Conservation (phyloP, 768 basidiomycete species). For the Tricholoma matsutake region DNA sequence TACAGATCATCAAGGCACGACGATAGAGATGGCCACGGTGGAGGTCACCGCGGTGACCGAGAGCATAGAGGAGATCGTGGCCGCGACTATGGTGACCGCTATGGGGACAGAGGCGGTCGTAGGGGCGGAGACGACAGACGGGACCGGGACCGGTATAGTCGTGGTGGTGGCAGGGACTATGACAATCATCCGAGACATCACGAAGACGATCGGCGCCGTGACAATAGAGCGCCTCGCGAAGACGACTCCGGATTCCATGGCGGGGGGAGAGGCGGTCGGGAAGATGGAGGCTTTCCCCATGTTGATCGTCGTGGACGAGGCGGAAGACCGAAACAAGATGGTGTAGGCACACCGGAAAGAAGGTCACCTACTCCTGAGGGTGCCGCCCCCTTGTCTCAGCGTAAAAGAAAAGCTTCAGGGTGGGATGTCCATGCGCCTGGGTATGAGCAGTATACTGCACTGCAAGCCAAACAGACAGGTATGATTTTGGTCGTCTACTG, state of each 20-base stretch:
- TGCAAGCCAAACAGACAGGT: constrained; percentile 99
- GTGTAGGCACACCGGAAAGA: constrained; percentile 70
- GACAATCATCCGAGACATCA: constrained; percentile 44
- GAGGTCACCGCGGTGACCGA: constrained; percentile 47
- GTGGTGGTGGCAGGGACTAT: constrained; percentile 38
- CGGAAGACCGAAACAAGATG: constrained; percentile 49
- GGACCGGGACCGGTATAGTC: constrained; percentile 46
- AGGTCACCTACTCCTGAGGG: constrained; percentile 91
- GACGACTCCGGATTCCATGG: constrained; percentile 31
- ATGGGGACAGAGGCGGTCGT: constrained; percentile 32
- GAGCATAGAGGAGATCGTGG: constrained; percentile 46
- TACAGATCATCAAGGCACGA: constrained; percentile 68
- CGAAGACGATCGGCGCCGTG: constrained; percentile 52
- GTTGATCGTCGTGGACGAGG: constrained; percentile 38
- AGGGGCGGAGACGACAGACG: constrained; percentile 51
- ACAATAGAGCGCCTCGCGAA: constrained; percentile 39
- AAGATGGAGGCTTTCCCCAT: constrained; percentile 32
- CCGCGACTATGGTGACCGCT: constrained; percentile 32
- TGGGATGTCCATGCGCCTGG: constrained; percentile 98
- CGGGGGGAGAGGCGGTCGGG: constrained; percentile 36
- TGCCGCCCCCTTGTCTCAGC: constrained; percentile 74
- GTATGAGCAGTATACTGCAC: constrained; percentile 90
- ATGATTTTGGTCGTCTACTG: constrained; percentile 14
- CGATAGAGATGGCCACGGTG: constrained; percentile 46
- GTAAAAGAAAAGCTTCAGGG: constrained; percentile 85